These are phyloP conservation scores for Misopates orontium DNA, from an alignment of 257 asterid species.

Conservation along the genomic window DNA sequence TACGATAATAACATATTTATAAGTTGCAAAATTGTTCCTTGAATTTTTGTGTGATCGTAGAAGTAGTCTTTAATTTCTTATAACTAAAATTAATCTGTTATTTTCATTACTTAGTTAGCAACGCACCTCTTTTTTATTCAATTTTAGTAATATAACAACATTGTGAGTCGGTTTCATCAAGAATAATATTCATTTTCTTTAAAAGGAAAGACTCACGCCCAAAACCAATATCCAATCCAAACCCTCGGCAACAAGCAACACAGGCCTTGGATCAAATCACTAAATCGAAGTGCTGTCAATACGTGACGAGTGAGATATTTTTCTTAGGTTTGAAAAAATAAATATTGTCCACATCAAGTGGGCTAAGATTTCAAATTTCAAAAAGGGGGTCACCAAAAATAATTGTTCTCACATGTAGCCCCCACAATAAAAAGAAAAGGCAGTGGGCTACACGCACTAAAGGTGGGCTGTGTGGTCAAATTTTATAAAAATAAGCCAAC, in stretches of 20 bases:
- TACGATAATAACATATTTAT: too few relatives aligned
- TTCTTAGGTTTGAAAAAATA: background rate
- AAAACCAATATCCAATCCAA: too few relatives aligned
- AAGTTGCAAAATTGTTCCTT: too few relatives aligned
- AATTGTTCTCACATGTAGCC: slow-evolving; percentile 31
- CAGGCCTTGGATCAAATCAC: slow-evolving; percentile 2
- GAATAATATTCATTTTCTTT: too few relatives aligned
- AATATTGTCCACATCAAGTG: slow-evolving; percentile 1
- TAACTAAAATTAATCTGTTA: too few relatives aligned
- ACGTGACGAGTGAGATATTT: background rate
- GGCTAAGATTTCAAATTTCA: background rate
- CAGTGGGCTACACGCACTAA: slow-evolving; percentile 41
- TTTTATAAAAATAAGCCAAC: slow-evolving; percentile 23
- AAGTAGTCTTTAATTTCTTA: too few relatives aligned
- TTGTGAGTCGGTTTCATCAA: too few relatives aligned
- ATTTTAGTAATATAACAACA: too few relatives aligned
- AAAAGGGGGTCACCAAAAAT: slow-evolving; percentile 7
- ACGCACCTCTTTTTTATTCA: too few relatives aligned
- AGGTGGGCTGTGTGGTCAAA: slow-evolving; percentile 48
- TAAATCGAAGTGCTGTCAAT: background rate
- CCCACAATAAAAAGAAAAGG: slow-evolving; percentile 20
- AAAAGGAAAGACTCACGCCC: background rate
- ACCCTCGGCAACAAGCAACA: background rate
- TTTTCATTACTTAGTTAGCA: too few relatives aligned
- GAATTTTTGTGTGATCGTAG: too few relatives aligned